Evolutionary conservation across 208 protist genomes (phyloP).

Genomic region (Naegleria fowleri): DNA sequence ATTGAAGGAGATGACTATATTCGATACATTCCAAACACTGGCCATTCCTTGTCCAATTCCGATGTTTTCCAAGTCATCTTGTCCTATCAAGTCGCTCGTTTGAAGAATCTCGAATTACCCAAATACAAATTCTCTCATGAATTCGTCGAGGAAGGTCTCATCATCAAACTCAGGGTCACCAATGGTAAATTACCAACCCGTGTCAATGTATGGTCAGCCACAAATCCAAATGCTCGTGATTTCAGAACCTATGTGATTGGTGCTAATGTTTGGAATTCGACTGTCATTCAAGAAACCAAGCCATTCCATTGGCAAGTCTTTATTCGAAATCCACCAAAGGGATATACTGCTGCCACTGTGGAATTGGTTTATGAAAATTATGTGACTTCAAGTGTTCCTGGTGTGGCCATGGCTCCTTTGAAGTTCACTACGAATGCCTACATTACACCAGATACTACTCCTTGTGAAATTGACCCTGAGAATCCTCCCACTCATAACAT

Average conservation of each 20-base stretch:
- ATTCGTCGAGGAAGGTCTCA: neutral
- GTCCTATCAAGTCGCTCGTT: neutral
- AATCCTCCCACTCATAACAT: too few relatives aligned
- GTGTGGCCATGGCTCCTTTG: neutral
- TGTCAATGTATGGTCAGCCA: neutral
- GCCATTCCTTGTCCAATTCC: neutral
- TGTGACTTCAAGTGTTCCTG: neutral
- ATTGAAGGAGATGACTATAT: neutral
- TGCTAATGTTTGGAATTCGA: neutral
- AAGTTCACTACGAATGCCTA: neutral
- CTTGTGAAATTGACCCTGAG: neutral
- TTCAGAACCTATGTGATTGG: neutral
- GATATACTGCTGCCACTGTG: neutral
- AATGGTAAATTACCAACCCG: neutral
- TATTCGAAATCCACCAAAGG: neutral
- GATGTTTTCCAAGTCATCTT: neutral
- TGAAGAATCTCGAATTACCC: neutral
- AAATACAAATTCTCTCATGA: neutral
- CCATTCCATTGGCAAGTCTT: neutral
- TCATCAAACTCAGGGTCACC: neutral
- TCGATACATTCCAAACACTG: conserved; percentile 1
- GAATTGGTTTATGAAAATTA: neutral
- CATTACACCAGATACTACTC: neutral
- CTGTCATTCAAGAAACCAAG: neutral
- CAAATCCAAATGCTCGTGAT: neutral